Base-by-base conservation (phyloP, 2,329 filamentous ascomycete species). In the Iodosphaeria phyllophila region DNA sequence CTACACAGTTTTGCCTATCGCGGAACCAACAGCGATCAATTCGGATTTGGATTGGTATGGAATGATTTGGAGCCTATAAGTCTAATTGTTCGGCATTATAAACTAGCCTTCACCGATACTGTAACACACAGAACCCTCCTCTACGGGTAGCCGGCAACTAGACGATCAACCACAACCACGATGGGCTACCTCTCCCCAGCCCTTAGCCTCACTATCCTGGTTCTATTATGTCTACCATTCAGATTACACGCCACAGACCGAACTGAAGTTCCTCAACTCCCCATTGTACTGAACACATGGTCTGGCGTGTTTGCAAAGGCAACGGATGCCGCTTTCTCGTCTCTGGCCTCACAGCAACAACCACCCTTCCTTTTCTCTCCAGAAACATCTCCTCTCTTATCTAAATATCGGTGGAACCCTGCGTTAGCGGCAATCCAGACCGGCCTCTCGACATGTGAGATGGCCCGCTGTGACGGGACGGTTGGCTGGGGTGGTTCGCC, bases 401-500 rank as follows among this genome's bases (percentile, higher is more conserved):
- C 3, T 13, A 13, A 5, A 10, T 4, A 7, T 11, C 11, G 13
- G n/a, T 6, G 13, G 6, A 15, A 10, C 22, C 46, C 55, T 2
- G 56, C 58, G 16, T 43, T 66, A 13, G 58, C 64, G 31, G 61
- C 61, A 17, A 54, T 64, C 18, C 51, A 61, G 34, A 30, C 49
- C n/a, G 62, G 62, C 28, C 62, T 58, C 41, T 37, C 50, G 13
- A 50, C 58, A 2, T 67, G 62, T 42, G 60, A 67, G 37, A 40
- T 39, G 28, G 50, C 53, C 24, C 61, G 58, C 32, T 67, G 62
- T 43, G 61, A 66, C 36, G 53, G 55, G 24, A 62, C 52, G 18
- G 62, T 67, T 18, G 62, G 62, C 25, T 64, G 47, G 34, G 61
- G 61, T 27, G 61, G 62, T 6, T 64, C 60, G 3, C 60, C 61